Evolutionary conservation across 371 early-diverging fungal genomes (phyloP).

Genomic region (Smittium mucronatum): DNA sequence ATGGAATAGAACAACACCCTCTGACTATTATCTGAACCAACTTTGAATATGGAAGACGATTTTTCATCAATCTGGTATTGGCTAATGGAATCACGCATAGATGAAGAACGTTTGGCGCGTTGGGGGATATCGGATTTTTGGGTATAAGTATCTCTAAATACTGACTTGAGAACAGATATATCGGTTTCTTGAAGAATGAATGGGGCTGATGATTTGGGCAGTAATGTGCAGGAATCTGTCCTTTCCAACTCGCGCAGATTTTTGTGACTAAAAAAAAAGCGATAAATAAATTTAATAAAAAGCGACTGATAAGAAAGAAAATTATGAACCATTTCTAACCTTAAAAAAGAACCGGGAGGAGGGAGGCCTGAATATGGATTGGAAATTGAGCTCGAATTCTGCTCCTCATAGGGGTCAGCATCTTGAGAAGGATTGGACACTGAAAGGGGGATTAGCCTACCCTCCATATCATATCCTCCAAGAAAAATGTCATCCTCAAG

Average conservation of each 20-base stretch:
- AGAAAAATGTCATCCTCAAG: background rate
- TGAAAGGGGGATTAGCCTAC: background rate
- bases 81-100: background rate
- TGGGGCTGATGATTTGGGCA: background rate
- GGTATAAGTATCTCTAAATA: background rate
- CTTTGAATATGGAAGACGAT: too few species aligned
- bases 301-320: background rate
- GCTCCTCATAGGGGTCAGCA: background rate
- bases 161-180: background rate
- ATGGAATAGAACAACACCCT: slow-evolving; percentile 7
- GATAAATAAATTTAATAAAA: background rate
- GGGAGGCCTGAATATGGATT: background rate
- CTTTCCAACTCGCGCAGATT: background rate
- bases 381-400: background rate
- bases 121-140: background rate
- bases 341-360: too few species aligned
- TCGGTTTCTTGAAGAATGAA: background rate
- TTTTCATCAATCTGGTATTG: too few species aligned
- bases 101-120: background rate
- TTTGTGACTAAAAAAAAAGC: background rate
- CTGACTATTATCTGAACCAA: background rate
- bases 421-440: background rate
- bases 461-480: background rate
- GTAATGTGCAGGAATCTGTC: background rate
- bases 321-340: background rate